A percentile compares a stretch with the other conserved stretches of the same genome.
Evolutionary conservation across 331 rosid genomes (phyloP).

Genomic region (Stylosanthes scabra): DNA sequence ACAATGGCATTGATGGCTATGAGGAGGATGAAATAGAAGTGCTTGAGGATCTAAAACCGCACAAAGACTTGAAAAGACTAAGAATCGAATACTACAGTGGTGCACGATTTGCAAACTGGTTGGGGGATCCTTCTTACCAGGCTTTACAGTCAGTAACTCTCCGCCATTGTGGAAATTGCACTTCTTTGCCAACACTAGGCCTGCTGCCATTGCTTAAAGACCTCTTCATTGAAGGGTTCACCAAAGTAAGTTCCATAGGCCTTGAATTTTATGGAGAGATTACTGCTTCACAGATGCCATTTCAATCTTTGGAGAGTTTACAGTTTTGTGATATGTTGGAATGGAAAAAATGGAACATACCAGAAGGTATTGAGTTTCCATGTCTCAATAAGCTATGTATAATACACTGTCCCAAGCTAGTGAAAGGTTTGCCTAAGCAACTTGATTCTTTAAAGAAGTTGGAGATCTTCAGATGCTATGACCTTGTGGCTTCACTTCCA

Average conservation of each 20-base stretch:
- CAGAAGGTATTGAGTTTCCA: conserved; percentile 38
- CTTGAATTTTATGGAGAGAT: conserved; percentile 39
- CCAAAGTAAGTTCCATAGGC: conserved; percentile 30
- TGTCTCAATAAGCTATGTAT: conserved; percentile 36
- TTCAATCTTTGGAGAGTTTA: conserved; percentile 36
- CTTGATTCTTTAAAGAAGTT: conserved; percentile 33
- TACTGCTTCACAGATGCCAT: conserved; percentile 33
- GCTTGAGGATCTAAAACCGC: conserved; percentile 33
- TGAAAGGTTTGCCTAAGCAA: conserved; percentile 28
- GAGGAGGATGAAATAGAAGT: conserved; percentile 35
- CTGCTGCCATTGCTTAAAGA: conserved; percentile 47
- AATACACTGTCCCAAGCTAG: conserved; percentile 37
- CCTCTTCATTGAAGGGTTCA: conserved; percentile 40
- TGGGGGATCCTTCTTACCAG: conserved; percentile 33
- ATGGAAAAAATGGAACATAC: conserved; percentile 43
- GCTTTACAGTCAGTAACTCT: conserved; percentile 33
- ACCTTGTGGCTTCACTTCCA: conserved; percentile 37
- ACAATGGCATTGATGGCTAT: neutral
- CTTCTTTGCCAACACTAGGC: conserved; percentile 48
- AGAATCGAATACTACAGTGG: conserved; percentile 25
- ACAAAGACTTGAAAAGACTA: conserved; percentile 24
- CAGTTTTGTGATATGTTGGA: conserved; percentile 41
- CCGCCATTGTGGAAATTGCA: conserved; percentile 40
- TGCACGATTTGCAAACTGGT: conserved; percentile 36
- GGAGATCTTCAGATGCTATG: conserved; percentile 32